Percentiles rank a stretch among this genome's conserved stretches.
These are phyloP conservation scores for Taiozyma sp. DNA, from an alignment of 1,139 yeast genomes.

Conservation along the genomic window DNA sequence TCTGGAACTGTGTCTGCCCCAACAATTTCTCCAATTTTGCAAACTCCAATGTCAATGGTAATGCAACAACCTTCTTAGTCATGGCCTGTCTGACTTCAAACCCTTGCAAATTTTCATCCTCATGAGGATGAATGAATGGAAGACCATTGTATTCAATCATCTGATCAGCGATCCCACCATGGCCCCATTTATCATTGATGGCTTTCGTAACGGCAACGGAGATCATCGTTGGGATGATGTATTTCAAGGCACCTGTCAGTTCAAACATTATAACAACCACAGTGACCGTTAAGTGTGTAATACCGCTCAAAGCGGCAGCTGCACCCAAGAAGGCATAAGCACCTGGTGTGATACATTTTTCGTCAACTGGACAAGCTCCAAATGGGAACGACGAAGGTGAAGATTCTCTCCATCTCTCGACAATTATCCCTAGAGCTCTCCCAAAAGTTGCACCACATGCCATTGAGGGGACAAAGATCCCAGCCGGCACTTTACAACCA, in stretches of 20 bases:
- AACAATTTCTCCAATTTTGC: conserved; percentile 28
- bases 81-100: conserved; percentile 60
- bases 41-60: conserved; percentile 39
- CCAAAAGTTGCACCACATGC: conserved; percentile 66
- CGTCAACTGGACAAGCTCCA: conserved; percentile 35
- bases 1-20: conserved; percentile 37
- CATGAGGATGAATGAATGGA: conserved; percentile 79
- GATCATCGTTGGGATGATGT: conserved; percentile 92
- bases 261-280: conserved; percentile 97
- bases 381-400: conserved; percentile 42
- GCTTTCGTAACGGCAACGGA: conserved; percentile 88
- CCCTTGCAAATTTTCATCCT: conserved; percentile 47
- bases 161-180: conserved; percentile 91
- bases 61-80: conserved; percentile 48
- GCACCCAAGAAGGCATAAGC: conserved; percentile 97
- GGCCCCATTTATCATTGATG: conserved; percentile 71
- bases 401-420: conserved; percentile 49
- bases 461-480: conserved; percentile 69
- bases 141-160: conserved; percentile 87
- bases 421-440: conserved; percentile 70
- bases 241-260: conserved; percentile 86
- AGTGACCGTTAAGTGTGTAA: conserved; percentile 86
- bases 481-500: conserved; percentile 62
- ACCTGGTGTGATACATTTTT: conserved; percentile 79
- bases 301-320: conserved; percentile 91